Evolutionary conservation across 164 flowering plant species (phyloP).

Genomic region (Euptelea pleiosperma): DNA sequence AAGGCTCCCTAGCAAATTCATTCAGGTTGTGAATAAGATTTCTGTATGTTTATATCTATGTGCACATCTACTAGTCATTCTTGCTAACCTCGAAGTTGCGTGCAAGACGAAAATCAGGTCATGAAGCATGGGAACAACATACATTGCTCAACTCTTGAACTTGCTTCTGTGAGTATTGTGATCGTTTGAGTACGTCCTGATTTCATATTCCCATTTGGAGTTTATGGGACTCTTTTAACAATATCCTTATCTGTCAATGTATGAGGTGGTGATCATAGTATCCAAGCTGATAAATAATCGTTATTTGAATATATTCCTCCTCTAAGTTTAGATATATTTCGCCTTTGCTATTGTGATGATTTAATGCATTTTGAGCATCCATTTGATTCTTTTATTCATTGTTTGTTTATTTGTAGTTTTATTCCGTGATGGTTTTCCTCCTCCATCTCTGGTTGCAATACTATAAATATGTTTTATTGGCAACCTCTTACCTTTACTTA

Average conservation of each 20-base stretch:
- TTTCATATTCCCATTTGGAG: background rate
- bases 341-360: too few species aligned
- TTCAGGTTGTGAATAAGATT: slow-evolving; percentile 61
- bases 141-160: slow-evolving; percentile 89
- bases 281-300: background rate
- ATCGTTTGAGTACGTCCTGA: background rate
- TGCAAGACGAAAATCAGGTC: slow-evolving; percentile 45
- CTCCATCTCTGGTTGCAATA: too few species aligned
- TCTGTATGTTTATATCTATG: background rate
- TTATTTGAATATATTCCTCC: background rate
- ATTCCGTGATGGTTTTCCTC: too few species aligned
- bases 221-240: background rate
- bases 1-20: slow-evolving; percentile 85
- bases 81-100: slow-evolving; percentile 3
- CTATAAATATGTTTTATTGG: too few species aligned
- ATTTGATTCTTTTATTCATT: too few species aligned
- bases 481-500: too few species aligned
- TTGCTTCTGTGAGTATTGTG: slow-evolving; percentile 80
- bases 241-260: background rate
- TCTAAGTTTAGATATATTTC: too few species aligned
- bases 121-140: slow-evolving; percentile 90
- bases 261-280: background rate
- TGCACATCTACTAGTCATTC: background rate
- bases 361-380: too few species aligned
- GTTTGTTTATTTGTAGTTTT: too few species aligned